Evolutionary conservation across 768 basidiomycete genomes (phyloP).

Genomic region (Candolleomyces efflorescens): DNA sequence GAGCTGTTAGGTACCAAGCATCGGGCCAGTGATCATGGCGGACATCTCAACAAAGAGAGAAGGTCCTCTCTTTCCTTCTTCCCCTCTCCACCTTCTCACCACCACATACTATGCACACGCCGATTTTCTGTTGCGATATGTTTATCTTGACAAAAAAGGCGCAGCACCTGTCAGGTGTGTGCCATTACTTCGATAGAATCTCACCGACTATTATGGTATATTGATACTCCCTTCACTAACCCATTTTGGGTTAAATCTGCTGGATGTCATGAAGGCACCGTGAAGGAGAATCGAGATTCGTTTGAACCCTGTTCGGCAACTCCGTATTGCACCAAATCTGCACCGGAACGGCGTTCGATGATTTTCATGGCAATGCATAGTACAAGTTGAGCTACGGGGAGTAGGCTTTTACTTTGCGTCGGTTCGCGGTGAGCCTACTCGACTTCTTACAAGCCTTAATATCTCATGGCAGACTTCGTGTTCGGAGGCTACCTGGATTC

Average conservation of each 20-base stretch:
- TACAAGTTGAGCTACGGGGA: constrained; percentile 28
- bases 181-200: constrained; percentile 13
- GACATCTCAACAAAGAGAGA: too few relatives aligned
- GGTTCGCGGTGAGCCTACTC: constrained; percentile 27
- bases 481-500: constrained; percentile 26
- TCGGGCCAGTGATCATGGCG: too few relatives aligned
- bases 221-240: constrained; percentile 36
- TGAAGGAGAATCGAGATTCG: constrained; percentile 32
- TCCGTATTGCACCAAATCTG: constrained; percentile 26
- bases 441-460: constrained; percentile 21
- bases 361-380: constrained; percentile 33
- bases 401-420: constrained; percentile 22
- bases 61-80: not conserved
- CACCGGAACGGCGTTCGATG: constrained; percentile 23
- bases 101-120: not conserved
- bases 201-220: constrained; percentile 27
- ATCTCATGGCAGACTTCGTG: constrained; percentile 7
- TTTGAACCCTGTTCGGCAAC: constrained; percentile 22
- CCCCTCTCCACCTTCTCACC: not conserved
- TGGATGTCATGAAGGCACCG: constrained; percentile 34
- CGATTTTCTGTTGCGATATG: not conserved
- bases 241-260: constrained; percentile 34
- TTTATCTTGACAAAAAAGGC: not conserved
- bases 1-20: not conserved
- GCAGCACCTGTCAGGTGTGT: constrained; percentile 5